Base-by-base conservation (phyloP, 148 eudicot genomes). In the Fagopyrum esculentum region DNA sequence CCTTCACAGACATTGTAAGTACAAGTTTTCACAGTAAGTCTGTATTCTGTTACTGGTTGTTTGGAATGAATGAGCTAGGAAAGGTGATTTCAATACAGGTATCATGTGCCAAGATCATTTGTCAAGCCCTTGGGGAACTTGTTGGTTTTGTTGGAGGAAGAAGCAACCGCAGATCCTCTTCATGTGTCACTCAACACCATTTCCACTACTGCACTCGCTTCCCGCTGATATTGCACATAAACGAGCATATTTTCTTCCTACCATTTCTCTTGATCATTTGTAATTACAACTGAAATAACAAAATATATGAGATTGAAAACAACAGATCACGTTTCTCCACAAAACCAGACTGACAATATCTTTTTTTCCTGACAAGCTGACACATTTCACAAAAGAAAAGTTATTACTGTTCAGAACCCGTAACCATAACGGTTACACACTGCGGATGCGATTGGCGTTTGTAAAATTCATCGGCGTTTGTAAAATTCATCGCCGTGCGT, bases 41-140 rank as follows among this genome's bases (percentile, higher is more conserved):
- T 49, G 10, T 49, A 49, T 49, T 49, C 10, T 51, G 55, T 6
- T 10, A 6, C 15, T 51, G 2, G 15, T 52, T 82, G 49, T 83
- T 86, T 2, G 40, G 40, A 35, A 35, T 35, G 86, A 83, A 80
- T 60, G 46, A 54, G 56, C n/a, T 52, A 52, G 15, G 56, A 52
- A 1, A 19, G 22, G 1, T 57, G 63, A 57, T 56, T 57, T 17
- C 35, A 19, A 17, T 57, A 66, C 77, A 89, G 93, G 93, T 87
- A 85, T 78, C 83, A 90, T 73, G 75, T 90, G 73, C 95, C 95
- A 50, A 77, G 87, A 77, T 90, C 90, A 45, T 90, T 88, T 76
- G 84, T 90, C n/a, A 81, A 78, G 77, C 86, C 84, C 45, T 76
- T 51, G 55, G 78, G 72, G 26, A 90, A 90, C 76, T 51, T 81